These are phyloP conservation scores for Candolleomyces efflorescens DNA, from an alignment of 768 basidiomycete genomes.

Conservation along the genomic window DNA sequence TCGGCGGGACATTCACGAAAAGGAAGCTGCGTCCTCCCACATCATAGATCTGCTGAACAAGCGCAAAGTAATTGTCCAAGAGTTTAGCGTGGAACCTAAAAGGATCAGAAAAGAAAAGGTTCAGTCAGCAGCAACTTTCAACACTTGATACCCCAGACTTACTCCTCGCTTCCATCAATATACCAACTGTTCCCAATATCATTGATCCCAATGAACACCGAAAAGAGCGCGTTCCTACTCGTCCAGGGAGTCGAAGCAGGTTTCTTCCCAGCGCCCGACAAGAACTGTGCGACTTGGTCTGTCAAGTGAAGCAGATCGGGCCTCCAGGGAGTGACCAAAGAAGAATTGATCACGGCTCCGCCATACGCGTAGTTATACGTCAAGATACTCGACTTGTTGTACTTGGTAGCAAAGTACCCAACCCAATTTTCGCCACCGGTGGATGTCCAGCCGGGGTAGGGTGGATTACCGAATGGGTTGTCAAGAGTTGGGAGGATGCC, in stretches of 20 bases:
- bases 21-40: constrained; percentile 56
- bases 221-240: constrained; percentile 53
- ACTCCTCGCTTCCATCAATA: constrained; percentile 43
- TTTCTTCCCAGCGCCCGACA: constrained; percentile 40
- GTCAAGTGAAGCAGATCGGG: constrained; percentile 50
- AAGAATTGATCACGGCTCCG: constrained; percentile 60
- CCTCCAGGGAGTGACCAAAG: constrained; percentile 48
- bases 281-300: constrained; percentile 61
- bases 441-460: constrained; percentile 49
- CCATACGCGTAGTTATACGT: constrained; percentile 68
- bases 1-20: constrained; percentile 39
- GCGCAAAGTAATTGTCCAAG: constrained; percentile 12
- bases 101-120: background rate
- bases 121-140: background rate
- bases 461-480: constrained; percentile 52
- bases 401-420: constrained; percentile 45
- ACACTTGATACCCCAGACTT: constrained; percentile 15
- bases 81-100: constrained; percentile 36
- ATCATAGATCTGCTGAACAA: constrained; percentile 34
- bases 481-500: constrained; percentile 37
- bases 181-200: constrained; percentile 59
- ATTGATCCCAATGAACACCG: constrained; percentile 71
- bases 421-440: constrained; percentile 60
- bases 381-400: constrained; percentile 50
- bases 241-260: constrained; percentile 54